Base-by-base conservation (phyloP, 139 green algal species). In the Picocystis salinarum region DNA sequence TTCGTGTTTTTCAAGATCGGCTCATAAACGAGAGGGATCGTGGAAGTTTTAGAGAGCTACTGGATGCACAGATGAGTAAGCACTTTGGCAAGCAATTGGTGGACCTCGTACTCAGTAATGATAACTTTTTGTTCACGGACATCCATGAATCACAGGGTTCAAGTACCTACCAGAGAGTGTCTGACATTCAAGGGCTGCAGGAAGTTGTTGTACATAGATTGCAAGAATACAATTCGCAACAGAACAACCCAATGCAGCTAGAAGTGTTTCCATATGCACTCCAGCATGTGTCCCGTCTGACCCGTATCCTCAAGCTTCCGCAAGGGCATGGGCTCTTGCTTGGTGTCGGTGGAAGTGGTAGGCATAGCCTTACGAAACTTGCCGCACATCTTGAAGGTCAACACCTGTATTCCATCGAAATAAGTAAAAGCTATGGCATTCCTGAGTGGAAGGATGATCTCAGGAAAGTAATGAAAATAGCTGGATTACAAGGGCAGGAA, bases 191-290 rank as follows among this genome's bases (percentile, higher is more conserved):
- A 1, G 33, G 53, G 11, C 65, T 81, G 26, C 53, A 69, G 2
- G 60, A 56, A 28, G 60, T 39, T 28, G 58, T 78, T 26, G 60
- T 80, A 56, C 71, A 83, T 56, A 75, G 76, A 44, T 53, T 83
- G 34, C 71, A 83, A 40, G 74, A 83, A 56, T 83, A 79, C 71
- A 83, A 83, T 63, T 52, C 24, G 23, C 56, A 79, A 39, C 62
- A 54, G 40, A 72, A 63, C 29, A 56, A 70, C 47, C 56, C 71
- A 20, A 71, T 89, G 74, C 67, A 70, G 37, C 68, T 89, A 6
- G 74, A 85, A 2, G 82, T 91, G 52, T 91, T 91, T 67, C 52
- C 59, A 40, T 66, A 89, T 42, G 79, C 79, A 4, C 53, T 86
- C 28, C 55, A 82, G 50, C 77, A 91, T 52, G 65, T 83, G 42